Base-by-base conservation (phyloP, 495 filamentous ascomycete species). In the Umbilicaria muhlenbergii region DNA sequence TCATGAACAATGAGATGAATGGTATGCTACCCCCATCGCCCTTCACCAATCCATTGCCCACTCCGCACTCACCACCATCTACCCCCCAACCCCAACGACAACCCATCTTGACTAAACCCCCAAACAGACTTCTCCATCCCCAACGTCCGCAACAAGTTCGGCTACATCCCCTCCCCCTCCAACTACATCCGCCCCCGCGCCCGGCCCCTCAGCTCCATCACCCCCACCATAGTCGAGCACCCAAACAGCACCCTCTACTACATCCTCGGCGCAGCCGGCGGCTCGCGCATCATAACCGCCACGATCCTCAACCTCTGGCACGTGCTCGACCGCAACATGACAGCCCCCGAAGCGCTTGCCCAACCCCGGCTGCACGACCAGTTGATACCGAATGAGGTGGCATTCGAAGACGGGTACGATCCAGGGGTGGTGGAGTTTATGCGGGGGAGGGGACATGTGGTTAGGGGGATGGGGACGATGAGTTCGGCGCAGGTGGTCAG, bases 1-100 rank as follows among this genome's bases (percentile, higher is more conserved):
- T 93, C 38, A 82, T 89, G 77, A 95, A 95, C 58, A 77, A 94
- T 54, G 84, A 94, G 56, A 94, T 94, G 87, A 83, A 94, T 55
- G 83, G 82, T 71, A 58, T 49, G 57, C 37, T 11, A 44, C 49
- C 24, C 51, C 38, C 10, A 42, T 21, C 16, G 11, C 36, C 17
- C 16, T 11, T 17, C 18, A 1, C 34, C 18, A 13, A 19, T 14
- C 11, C 11, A 13, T 18, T 13, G 1, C 36, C 36, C 15, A 42
- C 32, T 38, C 5, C 32, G 11, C 5, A 17, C 14, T n/a, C 5
- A 10, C 24, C 8, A 10, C 5, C 24, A 6, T 10, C 2, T 28
- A 0, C 32, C 18, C 13, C 34, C 18, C 32, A 16, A 39, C 32
- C 18, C 31, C 42, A 32, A 32, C 45, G 62, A 12, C 19, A 21